Conservation (phyloP, 164 flowering plant species). For the Stephania cephalantha region DNA sequence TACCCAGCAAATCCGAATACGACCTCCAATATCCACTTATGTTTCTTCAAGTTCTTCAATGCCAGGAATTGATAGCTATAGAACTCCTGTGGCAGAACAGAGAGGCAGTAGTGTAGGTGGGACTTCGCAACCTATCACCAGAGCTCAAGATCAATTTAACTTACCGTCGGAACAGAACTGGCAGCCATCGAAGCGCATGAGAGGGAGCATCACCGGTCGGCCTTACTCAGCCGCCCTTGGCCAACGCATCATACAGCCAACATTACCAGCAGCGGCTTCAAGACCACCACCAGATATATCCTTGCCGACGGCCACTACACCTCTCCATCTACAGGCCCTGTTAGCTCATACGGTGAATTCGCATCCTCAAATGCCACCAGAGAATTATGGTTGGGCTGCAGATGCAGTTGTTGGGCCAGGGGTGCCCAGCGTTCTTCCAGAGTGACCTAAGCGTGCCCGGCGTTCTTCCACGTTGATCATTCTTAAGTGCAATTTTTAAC, state of each 20-base stretch:
- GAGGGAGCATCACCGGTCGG: conserved; percentile 67
- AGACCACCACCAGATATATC: conserved; percentile 18
- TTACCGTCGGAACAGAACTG: conserved; percentile 41
- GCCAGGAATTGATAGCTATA: conserved; percentile 21
- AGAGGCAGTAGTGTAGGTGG: conserved; percentile 20
- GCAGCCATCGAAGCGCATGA: conserved; percentile 72
- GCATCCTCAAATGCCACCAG: conserved; percentile 12
- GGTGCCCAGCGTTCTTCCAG: background rate
- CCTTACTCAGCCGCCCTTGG: conserved; percentile 42
- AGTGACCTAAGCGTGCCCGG: background rate
- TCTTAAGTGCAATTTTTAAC: background rate
- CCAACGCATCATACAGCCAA: conserved; percentile 45
- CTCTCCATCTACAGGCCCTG: conserved; percentile 24
- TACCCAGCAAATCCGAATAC: conserved; percentile 24
- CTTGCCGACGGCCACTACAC: conserved; percentile 6
- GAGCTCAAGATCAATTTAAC: conserved; percentile 22
- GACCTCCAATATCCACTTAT: conserved; percentile 19
- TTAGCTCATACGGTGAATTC: conserved; percentile 20
- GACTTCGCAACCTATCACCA: conserved; percentile 18
- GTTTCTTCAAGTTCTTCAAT: conserved; percentile 10
- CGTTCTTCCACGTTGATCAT: background rate
- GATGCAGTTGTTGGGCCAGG: background rate
- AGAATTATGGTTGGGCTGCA: conserved; percentile 4
- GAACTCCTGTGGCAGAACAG: conserved; percentile 26
- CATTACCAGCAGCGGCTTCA: conserved; percentile 27